A percentile compares a stretch with the other conserved stretches of the same genome.
Conservation (phyloP, 1,284 basidiomycete species). For the Tilletia horrida region DNA sequence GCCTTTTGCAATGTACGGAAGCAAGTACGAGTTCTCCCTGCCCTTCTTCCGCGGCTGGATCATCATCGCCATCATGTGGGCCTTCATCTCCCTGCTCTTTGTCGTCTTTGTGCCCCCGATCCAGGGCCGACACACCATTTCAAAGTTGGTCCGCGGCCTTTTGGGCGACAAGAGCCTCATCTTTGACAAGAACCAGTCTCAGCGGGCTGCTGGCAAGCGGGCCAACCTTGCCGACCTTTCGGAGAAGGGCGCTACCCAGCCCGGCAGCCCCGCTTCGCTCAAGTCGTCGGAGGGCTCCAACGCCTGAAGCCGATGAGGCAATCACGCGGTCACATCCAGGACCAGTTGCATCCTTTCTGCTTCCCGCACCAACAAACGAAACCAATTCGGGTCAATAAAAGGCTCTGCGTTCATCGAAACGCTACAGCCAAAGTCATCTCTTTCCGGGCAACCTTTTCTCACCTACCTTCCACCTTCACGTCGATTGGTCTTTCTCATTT, state of each 20-base stretch:
- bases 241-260: not conserved
- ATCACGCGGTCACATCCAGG: too few species aligned
- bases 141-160: slow-evolving; percentile 13
- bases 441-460: too few species aligned
- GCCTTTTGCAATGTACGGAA: slow-evolving; percentile 28
- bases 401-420: too few species aligned
- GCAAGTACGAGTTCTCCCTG: slow-evolving; percentile 24
- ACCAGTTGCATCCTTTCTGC: too few species aligned
- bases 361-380: too few species aligned
- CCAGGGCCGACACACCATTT: slow-evolving; percentile 21
- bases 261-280: not conserved
- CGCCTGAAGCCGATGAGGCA: too few species aligned
- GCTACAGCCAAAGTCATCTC: too few species aligned
- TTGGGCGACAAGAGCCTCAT: slow-evolving; percentile 2
- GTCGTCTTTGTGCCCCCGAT: slow-evolving; percentile 24
- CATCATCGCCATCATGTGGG: slow-evolving; percentile 29
- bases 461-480: too few species aligned
- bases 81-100: slow-evolving; percentile 22
- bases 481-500: too few species aligned
- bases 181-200: not conserved
- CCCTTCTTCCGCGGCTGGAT: slow-evolving; percentile 32
- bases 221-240: not conserved
- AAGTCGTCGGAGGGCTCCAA: too few species aligned
- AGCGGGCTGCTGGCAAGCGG: not conserved
- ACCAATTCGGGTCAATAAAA: too few species aligned